These are phyloP conservation scores for Colletotrichum chrysophilum DNA, from an alignment of 2,329 filamentous ascomycete genomes.

Conservation along the genomic window DNA sequence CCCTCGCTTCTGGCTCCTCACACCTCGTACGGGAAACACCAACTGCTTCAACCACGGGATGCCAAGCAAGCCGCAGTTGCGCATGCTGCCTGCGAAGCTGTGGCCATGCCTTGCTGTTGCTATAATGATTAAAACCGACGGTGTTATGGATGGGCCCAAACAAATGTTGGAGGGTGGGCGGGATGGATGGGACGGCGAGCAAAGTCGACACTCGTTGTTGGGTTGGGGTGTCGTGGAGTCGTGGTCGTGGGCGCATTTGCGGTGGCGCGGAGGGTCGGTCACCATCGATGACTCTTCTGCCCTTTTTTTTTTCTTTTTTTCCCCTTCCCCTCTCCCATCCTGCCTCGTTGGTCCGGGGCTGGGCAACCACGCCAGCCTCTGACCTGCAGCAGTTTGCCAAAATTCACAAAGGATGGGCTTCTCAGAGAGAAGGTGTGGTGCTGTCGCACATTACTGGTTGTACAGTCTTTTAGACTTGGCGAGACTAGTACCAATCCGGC, in stretches of 20 bases:
- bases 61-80: background rate
- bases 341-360: background rate
- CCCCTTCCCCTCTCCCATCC: background rate
- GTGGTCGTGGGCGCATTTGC: background rate
- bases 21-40: background rate
- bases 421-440: conserved; percentile 14
- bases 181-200: background rate
- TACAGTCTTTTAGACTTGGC: conserved; percentile 3
- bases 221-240: background rate
- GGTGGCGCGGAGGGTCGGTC: conserved; percentile 5
- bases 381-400: background rate
- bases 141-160: background rate
- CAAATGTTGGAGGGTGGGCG: background rate
- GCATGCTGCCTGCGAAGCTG: background rate
- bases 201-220: background rate
- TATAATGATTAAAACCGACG: background rate
- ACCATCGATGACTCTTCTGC: background rate
- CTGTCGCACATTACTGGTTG: conserved; percentile 9
- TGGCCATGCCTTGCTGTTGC: background rate
- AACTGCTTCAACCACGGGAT: background rate
- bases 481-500: background rate
- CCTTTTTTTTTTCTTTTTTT: background rate
- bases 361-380: too few species aligned
- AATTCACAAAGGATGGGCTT: conserved; percentile 8
- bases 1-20: background rate